Evolutionary conservation across 495 filamentous ascomycete species (phyloP).

Genomic region (Melanomma pulvis-pyrius): DNA sequence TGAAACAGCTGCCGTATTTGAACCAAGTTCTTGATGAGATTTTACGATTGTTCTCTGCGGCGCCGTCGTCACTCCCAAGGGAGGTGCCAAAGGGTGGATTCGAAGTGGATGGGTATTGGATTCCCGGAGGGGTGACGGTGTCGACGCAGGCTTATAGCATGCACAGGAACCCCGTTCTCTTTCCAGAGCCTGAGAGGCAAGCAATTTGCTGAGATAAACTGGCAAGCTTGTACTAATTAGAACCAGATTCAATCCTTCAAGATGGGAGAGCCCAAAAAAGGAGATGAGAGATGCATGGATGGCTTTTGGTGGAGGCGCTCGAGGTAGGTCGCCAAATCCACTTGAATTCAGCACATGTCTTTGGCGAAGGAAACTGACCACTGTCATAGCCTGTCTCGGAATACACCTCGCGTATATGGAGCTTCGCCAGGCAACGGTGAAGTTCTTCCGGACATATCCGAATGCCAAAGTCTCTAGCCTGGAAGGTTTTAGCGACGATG

Average conservation of each 20-base stretch:
- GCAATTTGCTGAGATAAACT: not conserved
- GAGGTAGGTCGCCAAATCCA: conserved; percentile 25
- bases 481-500: conserved; percentile 20
- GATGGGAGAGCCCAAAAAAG: conserved; percentile 6
- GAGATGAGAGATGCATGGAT: conserved; percentile 27
- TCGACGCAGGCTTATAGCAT: conserved; percentile 37
- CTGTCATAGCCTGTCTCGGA: conserved; percentile 22
- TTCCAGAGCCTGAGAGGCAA: conserved; percentile 32
- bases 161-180: conserved; percentile 36
- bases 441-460: conserved; percentile 35
- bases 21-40: conserved; percentile 47
- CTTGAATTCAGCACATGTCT: not conserved
- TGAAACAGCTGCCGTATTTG: conserved; percentile 52
- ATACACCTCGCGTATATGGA: conserved; percentile 42
- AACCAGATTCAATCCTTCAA: conserved; percentile 5
- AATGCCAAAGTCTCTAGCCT: conserved; percentile 7
- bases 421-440: conserved; percentile 33
- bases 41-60: conserved; percentile 38
- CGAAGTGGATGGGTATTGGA: conserved; percentile 24
- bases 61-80: conserved; percentile 32
- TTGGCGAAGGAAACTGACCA: not conserved
- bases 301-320: conserved; percentile 37
- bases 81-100: conserved; percentile 32
- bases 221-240: not conserved
- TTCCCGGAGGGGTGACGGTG: conserved; percentile 35